These are phyloP conservation scores for Cutaneotrichosporon dermatis DNA, from an alignment of 1,284 basidiomycete species.

Conservation along the genomic window DNA sequence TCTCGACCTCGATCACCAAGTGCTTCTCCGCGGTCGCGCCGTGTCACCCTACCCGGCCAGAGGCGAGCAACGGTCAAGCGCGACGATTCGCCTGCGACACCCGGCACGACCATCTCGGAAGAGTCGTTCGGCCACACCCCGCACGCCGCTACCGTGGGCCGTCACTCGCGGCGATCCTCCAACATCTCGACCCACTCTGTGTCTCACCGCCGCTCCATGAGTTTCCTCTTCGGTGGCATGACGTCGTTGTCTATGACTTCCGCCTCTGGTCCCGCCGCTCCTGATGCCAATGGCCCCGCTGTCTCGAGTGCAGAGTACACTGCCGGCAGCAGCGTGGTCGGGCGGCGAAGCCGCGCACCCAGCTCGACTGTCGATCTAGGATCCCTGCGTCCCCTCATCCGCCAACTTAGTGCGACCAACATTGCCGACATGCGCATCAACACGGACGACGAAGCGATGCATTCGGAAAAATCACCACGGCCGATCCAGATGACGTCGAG, in stretches of 20 bases:
- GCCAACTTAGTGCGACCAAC: constrained; percentile 25
- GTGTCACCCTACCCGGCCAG: neutral
- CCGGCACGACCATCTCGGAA: constrained; percentile 27
- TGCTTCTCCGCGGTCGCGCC: neutral
- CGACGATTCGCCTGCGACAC: neutral
- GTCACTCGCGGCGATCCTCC: constrained; percentile 14
- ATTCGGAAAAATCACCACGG: neutral
- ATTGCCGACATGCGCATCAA: constrained; percentile 18
- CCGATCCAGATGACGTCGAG: neutral
- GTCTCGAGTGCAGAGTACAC: constrained; percentile 8
- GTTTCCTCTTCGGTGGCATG: constrained; percentile 42
- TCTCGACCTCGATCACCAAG: neutral
- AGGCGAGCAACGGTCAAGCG: neutral
- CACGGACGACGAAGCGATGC: constrained; percentile 7
- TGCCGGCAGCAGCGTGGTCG: constrained; percentile 4
- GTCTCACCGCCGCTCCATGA: constrained; percentile 28
- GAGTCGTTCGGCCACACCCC: constrained; percentile 27
- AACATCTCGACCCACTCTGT: constrained; percentile 15
- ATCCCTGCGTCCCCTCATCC: constrained; percentile 24
- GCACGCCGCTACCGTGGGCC: constrained; percentile 12
- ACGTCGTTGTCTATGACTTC: constrained; percentile 29
- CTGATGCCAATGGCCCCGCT: neutral
- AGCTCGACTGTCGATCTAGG: constrained; percentile 11
- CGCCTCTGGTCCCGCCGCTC: neutral
- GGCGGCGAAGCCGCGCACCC: constrained; percentile 20